Evolutionary conservation across 2,329 filamentous ascomycete genomes (phyloP), one percentile per base, ranked within the genome.

Genomic region (Plenodomus tracheiphilus): DNA sequence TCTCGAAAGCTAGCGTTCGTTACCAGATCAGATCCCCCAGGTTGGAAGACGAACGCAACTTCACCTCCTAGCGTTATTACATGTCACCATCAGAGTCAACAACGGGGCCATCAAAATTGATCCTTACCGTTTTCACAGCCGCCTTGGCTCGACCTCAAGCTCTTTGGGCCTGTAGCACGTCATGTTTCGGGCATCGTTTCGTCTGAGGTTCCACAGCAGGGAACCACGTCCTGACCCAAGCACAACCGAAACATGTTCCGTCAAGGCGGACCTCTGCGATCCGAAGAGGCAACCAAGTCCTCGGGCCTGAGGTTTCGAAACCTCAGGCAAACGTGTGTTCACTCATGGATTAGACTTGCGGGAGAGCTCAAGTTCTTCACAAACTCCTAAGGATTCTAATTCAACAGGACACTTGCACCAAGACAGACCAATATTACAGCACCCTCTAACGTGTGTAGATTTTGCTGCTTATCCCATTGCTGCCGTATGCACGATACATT

Each of bases 291-390:
- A 48, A 39, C 41, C 47, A 41, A 16, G 35, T 47, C 32, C 54
- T 53, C 28, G 30, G 40, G 58, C 43, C 52, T 58, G 25, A 56
- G 56, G 56, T 59, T 59, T 61, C 46, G 50, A 58, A 59, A 61
- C 56, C 45, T 49, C 32, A 54, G 47, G 49, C 52, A 47, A 41
- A 53, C 41, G 41, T 18, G 15, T 43, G 13, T 35, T 43, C 18
- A 21, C 19, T 43, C n/a, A n/a, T n/a, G n/a, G n/a, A n/a, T n/a
- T n/a, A n/a, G n/a, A n/a, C 28, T 32, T 4, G 15, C 4, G 28
- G 15, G 28, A 10, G 13, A 32, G 28, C 7, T 32, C 11, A 32
- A 8, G 9, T 32, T 32, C 28, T 15, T 32, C 28, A 7, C 13
- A 32, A 11, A 11, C 28, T 11, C 28, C 15, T 32, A 4, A 4